Percentiles rank a stretch among this genome's conserved stretches.
These are phyloP conservation scores for Wickerhamomyces xylosicus DNA, from an alignment of 805 yeast genomes.

Conservation along the genomic window DNA sequence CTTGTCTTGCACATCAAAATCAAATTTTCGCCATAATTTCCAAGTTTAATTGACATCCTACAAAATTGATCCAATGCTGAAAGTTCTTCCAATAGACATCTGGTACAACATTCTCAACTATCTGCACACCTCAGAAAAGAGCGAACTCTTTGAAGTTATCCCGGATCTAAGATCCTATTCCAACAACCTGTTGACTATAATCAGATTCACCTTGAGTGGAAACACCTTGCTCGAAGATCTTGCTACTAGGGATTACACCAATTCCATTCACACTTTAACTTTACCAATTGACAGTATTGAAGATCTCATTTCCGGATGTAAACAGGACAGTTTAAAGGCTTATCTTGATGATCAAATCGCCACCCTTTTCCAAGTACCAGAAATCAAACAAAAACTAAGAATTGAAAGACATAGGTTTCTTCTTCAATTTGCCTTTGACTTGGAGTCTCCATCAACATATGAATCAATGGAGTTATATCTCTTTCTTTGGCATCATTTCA, in stretches of 20 bases:
- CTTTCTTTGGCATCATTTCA: neutral
- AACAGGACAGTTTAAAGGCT: too few relatives aligned
- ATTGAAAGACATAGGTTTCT: neutral
- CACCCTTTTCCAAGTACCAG: too few relatives aligned
- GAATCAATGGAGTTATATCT: neutral
- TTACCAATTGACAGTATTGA: too few relatives aligned
- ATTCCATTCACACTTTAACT: too few relatives aligned
- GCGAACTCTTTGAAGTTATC: neutral
- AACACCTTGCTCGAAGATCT: neutral
- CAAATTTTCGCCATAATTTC: too few relatives aligned
- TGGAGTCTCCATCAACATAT: neutral
- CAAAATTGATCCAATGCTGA: too few relatives aligned
- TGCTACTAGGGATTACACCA: neutral
- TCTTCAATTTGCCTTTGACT: neutral
- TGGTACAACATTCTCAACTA: neutral
- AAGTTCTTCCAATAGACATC: neutral
- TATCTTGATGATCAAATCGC: too few relatives aligned
- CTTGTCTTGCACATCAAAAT: too few relatives aligned
- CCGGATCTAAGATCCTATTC: neutral
- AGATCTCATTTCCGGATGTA: too few relatives aligned
- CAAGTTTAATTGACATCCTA: too few relatives aligned
- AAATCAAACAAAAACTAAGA: too few relatives aligned
- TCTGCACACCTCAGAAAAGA: neutral
- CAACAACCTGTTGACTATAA: neutral
- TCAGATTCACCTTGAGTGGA: neutral